Evolutionary conservation across 1,284 basidiomycete species (phyloP).

Genomic region (Malassezia furfur): DNA sequence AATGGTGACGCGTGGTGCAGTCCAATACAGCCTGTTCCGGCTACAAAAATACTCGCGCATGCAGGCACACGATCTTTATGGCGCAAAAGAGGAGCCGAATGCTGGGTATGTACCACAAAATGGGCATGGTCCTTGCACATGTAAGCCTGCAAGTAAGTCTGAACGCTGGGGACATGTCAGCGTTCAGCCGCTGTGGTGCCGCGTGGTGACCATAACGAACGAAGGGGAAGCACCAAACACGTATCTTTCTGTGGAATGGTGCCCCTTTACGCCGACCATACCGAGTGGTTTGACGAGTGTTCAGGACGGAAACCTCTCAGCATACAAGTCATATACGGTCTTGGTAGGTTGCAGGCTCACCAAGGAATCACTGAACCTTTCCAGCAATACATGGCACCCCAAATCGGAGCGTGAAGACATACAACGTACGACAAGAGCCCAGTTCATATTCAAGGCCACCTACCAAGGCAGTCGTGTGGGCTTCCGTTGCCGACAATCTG

Average conservation of each 20-base stretch:
- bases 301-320: too few relatives aligned
- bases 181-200: conserved; percentile 13
- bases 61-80: background rate
- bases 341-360: background rate
- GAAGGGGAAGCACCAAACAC: background rate
- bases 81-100: background rate
- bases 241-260: background rate
- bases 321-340: too few relatives aligned
- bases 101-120: too few relatives aligned
- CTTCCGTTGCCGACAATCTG: background rate
- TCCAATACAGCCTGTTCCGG: background rate
- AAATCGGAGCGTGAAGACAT: background rate
- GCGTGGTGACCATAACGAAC: background rate
- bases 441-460: conserved; percentile 2
- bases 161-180: conserved; percentile 12
- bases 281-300: too few relatives aligned
- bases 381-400: background rate
- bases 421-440: background rate
- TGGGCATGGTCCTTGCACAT: too few relatives aligned
- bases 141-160: background rate
- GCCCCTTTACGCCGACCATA: background rate
- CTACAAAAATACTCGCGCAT: conserved; percentile 1
- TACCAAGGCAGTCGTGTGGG: conserved; percentile 7
- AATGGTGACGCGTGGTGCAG: background rate
- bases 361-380: conserved; percentile 9